Percentiles rank a stretch among this genome's conserved stretches.
These are phyloP conservation scores for Myotisia sp. DNA, from an alignment of 2,329 filamentous ascomycete genomes.

Conservation along the genomic window DNA sequence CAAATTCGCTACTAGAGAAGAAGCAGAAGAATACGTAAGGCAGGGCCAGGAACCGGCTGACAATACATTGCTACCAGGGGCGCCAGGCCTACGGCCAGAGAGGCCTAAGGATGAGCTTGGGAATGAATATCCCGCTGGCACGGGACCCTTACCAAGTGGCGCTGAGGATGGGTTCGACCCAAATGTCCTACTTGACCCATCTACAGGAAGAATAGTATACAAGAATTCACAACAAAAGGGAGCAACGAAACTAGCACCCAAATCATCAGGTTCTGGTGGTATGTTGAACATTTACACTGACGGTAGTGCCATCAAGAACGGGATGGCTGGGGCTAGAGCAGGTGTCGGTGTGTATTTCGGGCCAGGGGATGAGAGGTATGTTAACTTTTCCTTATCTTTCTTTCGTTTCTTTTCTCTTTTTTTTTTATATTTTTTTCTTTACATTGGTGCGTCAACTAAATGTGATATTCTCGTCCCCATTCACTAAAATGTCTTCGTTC, in stretches of 20 bases:
- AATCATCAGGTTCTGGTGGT: slow-evolving; percentile 30
- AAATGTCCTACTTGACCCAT: slow-evolving; percentile 40
- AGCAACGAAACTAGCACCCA: slow-evolving; percentile 32
- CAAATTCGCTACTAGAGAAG: slow-evolving; percentile 51
- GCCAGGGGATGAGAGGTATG: slow-evolving; percentile 41
- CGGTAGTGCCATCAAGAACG: slow-evolving; percentile 47
- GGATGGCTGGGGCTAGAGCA: slow-evolving; percentile 39
- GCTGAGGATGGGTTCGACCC: slow-evolving; percentile 50
- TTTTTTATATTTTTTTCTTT: slow-evolving; percentile 3
- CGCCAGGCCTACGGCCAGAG: slow-evolving; percentile 28
- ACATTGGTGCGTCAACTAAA: too few species aligned
- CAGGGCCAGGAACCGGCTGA: slow-evolving; percentile 6
- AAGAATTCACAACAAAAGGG: slow-evolving; percentile 39
- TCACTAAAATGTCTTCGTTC: slow-evolving; percentile 10
- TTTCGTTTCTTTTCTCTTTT: slow-evolving; percentile 8
- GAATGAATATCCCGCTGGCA: slow-evolving; percentile 36
- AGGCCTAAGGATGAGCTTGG: slow-evolving; percentile 31
- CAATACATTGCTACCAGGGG: slow-evolving; percentile 11
- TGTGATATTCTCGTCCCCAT: slow-evolving; percentile 18
- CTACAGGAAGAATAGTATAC: slow-evolving; percentile 40
- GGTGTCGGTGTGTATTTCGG: slow-evolving; percentile 54
- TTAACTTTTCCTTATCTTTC: slow-evolving; percentile 7
- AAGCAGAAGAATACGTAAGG: slow-evolving; percentile 66
- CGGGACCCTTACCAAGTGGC: slow-evolving; percentile 40
- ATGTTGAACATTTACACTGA: slow-evolving; percentile 50